Conservation (phyloP, 2,329 filamentous ascomycete genomes). For the Tolypocladium ovalisporum region DNA sequence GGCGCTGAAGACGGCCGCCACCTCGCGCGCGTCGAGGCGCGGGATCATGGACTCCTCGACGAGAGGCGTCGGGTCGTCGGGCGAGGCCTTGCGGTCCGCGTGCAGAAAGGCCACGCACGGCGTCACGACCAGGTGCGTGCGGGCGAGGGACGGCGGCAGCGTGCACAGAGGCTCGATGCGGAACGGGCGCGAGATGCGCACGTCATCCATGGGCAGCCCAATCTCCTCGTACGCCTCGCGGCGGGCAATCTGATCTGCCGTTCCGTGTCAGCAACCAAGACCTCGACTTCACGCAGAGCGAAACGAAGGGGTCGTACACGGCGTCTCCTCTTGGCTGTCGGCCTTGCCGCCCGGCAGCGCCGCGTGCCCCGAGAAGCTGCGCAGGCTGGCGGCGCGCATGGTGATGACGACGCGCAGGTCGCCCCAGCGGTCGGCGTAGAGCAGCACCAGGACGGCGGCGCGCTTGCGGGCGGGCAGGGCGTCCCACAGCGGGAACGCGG, state of each 20-base stretch:
- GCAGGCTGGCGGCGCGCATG: constrained; percentile 52
- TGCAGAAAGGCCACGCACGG: constrained; percentile 73
- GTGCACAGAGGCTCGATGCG: constrained; percentile 78
- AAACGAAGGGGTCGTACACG: constrained; percentile 36
- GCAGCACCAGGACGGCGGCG: constrained; percentile 77
- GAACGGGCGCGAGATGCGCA: constrained; percentile 64
- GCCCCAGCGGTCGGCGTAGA: constrained; percentile 75
- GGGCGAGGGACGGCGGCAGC: constrained; percentile 65
- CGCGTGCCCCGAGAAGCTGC: constrained; percentile 72
- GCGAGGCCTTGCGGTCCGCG: constrained; percentile 34
- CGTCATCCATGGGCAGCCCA: constrained; percentile 65
- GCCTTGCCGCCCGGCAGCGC: constrained; percentile 75
- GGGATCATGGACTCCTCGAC: constrained; percentile 67
- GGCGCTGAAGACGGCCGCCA: constrained; percentile 87
- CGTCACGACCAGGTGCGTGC: constrained; percentile 62
- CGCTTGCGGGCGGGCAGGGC: constrained; percentile 52
- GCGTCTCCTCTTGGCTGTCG: constrained; percentile 45
- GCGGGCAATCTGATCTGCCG: constrained; percentile 67
- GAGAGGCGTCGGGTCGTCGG: constrained; percentile 22
- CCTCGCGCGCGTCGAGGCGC: constrained; percentile 75
- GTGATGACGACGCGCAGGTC: constrained; percentile 65
- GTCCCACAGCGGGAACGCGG: constrained; percentile 52
- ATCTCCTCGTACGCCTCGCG: constrained; percentile 92
- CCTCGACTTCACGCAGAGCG: not conserved
- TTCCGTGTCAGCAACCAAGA: not conserved